These are phyloP conservation scores for Aphanomyces euteiches DNA, from an alignment of 352 stramenopile genomes.

Conservation along the genomic window DNA sequence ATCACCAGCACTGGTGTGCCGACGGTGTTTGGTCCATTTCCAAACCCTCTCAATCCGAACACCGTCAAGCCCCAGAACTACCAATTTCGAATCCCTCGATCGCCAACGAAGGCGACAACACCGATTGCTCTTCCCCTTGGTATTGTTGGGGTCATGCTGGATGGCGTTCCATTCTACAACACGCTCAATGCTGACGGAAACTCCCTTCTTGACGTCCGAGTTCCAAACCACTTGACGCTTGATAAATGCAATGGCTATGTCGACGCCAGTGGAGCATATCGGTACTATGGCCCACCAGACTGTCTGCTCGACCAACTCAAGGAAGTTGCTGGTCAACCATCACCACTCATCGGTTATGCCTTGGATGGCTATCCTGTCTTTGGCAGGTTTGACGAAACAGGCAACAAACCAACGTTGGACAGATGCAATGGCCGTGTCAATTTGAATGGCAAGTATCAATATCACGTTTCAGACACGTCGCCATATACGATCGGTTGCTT, in stretches of 20 bases:
- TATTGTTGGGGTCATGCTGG: conserved; percentile 66
- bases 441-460: conserved; percentile 62
- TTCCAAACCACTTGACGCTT: conserved; percentile 42
- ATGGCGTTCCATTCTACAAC: conserved; percentile 63
- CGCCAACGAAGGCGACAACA: conserved; percentile 35
- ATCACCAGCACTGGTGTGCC: conserved; percentile 61
- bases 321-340: conserved; percentile 35
- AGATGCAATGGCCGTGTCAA: conserved; percentile 59
- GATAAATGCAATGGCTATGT: conserved; percentile 74
- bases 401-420: conserved; percentile 48
- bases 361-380: conserved; percentile 77
- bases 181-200: conserved; percentile 41
- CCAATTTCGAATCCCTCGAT: conserved; percentile 54
- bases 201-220: conserved; percentile 44
- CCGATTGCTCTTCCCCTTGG: conserved; percentile 41
- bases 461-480: conserved; percentile 48
- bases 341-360: conserved; percentile 63
- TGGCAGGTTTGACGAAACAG: conserved; percentile 49
- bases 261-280: conserved; percentile 58
- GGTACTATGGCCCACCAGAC: conserved; percentile 65
- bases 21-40: conserved; percentile 53
- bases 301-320: conserved; percentile 53
- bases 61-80: conserved; percentile 55
- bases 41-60: conserved; percentile 57
- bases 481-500: conserved; percentile 74